Evolutionary conservation across 23 red algal species (phyloP).

Genomic region (Gracilaria vermiculophylla): DNA sequence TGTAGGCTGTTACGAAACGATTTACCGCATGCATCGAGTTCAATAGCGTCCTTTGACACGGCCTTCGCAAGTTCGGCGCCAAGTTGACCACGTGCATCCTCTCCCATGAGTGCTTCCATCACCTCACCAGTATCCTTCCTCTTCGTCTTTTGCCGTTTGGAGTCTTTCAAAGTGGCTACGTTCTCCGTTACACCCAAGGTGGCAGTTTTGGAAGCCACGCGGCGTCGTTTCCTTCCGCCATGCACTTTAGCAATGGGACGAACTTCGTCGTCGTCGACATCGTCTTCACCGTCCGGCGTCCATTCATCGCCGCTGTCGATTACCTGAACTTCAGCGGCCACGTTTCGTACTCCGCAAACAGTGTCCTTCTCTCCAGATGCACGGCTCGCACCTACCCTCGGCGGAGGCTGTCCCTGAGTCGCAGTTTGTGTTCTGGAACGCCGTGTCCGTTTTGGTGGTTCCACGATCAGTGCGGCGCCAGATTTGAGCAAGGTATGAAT

Average conservation of each 20-base stretch:
- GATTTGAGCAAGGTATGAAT: neutral
- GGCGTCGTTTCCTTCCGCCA: neutral
- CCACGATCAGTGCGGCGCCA: slow-evolving; percentile 15
- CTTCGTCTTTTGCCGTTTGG: neutral
- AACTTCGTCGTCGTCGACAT: neutral
- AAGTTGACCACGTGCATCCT: slow-evolving; percentile 6
- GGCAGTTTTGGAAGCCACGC: neutral
- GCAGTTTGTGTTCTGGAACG: neutral
- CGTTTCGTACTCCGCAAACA: neutral
- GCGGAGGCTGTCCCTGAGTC: neutral
- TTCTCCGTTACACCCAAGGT: neutral
- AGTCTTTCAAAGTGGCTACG: neutral
- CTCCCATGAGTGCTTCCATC: neutral
- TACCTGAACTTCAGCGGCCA: neutral
- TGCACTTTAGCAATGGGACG: neutral
- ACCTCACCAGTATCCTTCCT: slow-evolving; percentile 17
- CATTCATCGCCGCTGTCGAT: neutral
- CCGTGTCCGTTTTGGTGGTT: neutral
- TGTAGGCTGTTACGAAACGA: slow-evolving; percentile 25
- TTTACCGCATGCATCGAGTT: slow-evolving; percentile 19
- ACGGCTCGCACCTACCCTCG: neutral
- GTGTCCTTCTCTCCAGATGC: neutral
- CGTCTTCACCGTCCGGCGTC: neutral
- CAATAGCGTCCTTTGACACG: neutral
- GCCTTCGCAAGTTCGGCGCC: neutral